Evolutionary conservation across 176 grass and related monocot genomes (phyloP), one percentile per base, ranked within the genome.

Genomic region (Raddia distichophylla): DNA sequence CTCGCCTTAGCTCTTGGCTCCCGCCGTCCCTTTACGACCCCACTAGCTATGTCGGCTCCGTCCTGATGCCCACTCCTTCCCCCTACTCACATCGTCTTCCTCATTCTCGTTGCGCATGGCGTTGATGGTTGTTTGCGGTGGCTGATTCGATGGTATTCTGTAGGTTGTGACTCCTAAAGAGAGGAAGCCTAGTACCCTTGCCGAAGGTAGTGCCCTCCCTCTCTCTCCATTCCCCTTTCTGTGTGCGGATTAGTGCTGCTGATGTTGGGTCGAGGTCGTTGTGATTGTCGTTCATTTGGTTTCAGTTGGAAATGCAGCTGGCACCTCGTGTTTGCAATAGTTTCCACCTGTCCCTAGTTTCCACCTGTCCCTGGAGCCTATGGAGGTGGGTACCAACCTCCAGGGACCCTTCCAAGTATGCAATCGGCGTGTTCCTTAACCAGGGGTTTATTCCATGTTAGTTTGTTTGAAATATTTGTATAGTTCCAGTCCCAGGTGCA

Each of bases 11-110:
- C 27, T 27, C 27, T 27, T 27, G 27, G 27, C 27, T 27, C 27
- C 27, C 27, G 27, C 27, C 27, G 27, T 27, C 27, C 27, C 1
- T 0, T 27, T 27, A 27, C 27, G 27, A 27, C 19, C 93, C 93
- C 65, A 86, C 93, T 76, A 99, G 93, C 42, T 86, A 95, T 81
- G 86, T 99, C 79, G 93, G 92, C 73, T 95, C 93, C 82, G 96
- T 99, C 62, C 96, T 89, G 10, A 93, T 95, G 78, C 69, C 43
- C 68, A 74, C 63, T 48, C 56, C 56, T 46, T 60, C 7, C n/a
- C 14, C n/a, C 67, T 79, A 57, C 27, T 46, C 42, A 10, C 27
- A 61, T 56, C 44, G 5, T 45, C 44, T 15, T 18, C 16, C 62
- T 80, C 7, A 43, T 79, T 53, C 37, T 65, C 51, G 5, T 22